Evolutionary conservation across 306 rosid genomes (phyloP).

Genomic region (Trichosanthes cucumerina): DNA sequence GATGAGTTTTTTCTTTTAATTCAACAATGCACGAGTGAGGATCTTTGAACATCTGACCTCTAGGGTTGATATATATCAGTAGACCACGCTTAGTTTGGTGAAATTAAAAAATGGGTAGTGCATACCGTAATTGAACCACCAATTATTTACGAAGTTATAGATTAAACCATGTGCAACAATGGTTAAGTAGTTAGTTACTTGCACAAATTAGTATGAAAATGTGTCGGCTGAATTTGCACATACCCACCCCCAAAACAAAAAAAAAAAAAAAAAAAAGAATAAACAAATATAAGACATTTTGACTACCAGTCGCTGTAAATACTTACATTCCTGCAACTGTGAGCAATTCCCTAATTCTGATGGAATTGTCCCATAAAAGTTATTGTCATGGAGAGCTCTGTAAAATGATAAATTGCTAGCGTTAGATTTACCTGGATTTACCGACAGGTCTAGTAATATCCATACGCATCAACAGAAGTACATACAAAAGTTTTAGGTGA

Average conservation of each 20-base stretch:
- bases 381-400: conserved; percentile 78
- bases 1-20: neutral
- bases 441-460: neutral
- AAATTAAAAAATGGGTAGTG: neutral
- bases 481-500: conserved; percentile 71
- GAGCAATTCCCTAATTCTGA: conserved; percentile 93
- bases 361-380: conserved; percentile 78
- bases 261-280: neutral
- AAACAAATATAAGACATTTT: neutral
- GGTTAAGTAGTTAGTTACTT: neutral
- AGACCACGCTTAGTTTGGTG: neutral
- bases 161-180: neutral
- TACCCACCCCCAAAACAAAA: neutral
- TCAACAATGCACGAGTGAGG: neutral
- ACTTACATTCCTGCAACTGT: conserved; percentile 65
- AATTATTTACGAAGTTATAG: neutral
- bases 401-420: conserved; percentile 22
- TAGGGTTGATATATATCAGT: no score
- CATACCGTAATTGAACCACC: neutral
- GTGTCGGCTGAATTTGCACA: neutral
- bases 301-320: neutral
- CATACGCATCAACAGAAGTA: conserved; percentile 16
- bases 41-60: neutral
- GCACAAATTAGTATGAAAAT: neutral
- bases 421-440: conserved; percentile 18